These are phyloP conservation scores for Tricholoma furcatifolium DNA, from an alignment of 768 basidiomycete species.

Conservation along the genomic window DNA sequence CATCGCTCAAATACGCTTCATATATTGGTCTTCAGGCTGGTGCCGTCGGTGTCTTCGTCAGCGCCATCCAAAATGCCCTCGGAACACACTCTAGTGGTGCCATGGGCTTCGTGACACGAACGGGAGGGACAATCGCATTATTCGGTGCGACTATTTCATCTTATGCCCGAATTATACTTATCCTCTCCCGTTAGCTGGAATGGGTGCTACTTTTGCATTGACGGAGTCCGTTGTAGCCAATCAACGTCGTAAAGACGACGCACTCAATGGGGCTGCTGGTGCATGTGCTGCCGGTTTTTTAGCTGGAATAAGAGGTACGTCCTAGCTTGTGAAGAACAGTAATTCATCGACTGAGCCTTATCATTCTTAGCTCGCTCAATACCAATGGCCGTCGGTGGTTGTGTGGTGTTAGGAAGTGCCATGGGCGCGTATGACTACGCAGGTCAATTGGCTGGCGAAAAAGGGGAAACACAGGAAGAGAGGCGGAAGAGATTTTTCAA, in stretches of 20 bases:
- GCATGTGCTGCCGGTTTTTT: slow-evolving; percentile 94
- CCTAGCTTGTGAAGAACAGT: background rate
- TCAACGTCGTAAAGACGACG: slow-evolving; percentile 73
- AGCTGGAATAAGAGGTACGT: slow-evolving; percentile 79
- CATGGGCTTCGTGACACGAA: slow-evolving; percentile 82
- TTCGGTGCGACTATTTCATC: slow-evolving; percentile 63
- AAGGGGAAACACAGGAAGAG: slow-evolving; percentile 55
- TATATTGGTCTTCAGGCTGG: slow-evolving; percentile 62
- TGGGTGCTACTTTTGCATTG: slow-evolving; percentile 84
- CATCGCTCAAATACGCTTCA: slow-evolving; percentile 55
- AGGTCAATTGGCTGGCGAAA: slow-evolving; percentile 57
- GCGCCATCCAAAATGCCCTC: slow-evolving; percentile 75
- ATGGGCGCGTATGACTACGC: slow-evolving; percentile 83
- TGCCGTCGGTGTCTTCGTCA: slow-evolving; percentile 65
- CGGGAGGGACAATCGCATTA: slow-evolving; percentile 86
- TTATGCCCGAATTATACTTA: background rate
- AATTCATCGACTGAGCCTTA: background rate
- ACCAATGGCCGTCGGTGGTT: slow-evolving; percentile 78
- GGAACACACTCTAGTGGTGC: slow-evolving; percentile 76
- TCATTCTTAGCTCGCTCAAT: slow-evolving; percentile 68
- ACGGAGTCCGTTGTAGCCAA: slow-evolving; percentile 84
- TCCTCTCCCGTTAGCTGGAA: slow-evolving; percentile 59
- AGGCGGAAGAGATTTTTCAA: slow-evolving; percentile 84
- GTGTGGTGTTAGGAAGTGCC: slow-evolving; percentile 72
- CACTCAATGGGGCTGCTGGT: slow-evolving; percentile 79